Conservation (phyloP, 192 early-diverging fungal species). For the Chytriomyces sp. region DNA sequence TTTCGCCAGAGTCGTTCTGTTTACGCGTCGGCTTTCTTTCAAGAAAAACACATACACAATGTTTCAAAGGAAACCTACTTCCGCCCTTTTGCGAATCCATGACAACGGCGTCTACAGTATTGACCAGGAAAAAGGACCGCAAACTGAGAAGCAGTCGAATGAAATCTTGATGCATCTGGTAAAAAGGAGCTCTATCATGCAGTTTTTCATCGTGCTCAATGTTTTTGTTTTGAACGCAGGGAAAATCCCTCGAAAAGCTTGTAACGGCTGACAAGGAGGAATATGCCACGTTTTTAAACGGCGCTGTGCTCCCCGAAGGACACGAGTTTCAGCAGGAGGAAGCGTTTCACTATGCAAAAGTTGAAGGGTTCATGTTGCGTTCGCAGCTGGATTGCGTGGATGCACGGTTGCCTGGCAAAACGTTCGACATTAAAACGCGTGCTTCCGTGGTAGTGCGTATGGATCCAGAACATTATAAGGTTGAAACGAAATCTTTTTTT, state of each 20-base stretch:
- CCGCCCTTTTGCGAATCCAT: constrained; percentile 71
- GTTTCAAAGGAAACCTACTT: constrained; percentile 68
- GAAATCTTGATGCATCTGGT: constrained; percentile 77
- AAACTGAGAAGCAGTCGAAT: constrained; percentile 51
- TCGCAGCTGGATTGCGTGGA: constrained; percentile 90
- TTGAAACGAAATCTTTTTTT: constrained; percentile 29
- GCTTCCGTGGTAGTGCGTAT: constrained; percentile 82
- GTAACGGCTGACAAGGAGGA: constrained; percentile 71
- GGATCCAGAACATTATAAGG: constrained; percentile 75
- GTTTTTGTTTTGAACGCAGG: constrained; percentile 45
- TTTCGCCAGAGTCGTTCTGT: too few species aligned
- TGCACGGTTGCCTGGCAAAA: constrained; percentile 70
- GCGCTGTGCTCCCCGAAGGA: constrained; percentile 12
- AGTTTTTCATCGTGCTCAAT: not conserved
- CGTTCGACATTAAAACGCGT: constrained; percentile 93
- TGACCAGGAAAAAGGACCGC: constrained; percentile 81
- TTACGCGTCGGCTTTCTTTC: not conserved
- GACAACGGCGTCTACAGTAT: constrained; percentile 76
- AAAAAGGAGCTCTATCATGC: constrained; percentile 9
- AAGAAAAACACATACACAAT: constrained; percentile 67
- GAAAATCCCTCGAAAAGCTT: constrained; percentile 88
- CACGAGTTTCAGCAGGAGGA: constrained; percentile 54
- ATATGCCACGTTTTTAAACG: constrained; percentile 51
- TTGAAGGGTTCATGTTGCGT: constrained; percentile 78
- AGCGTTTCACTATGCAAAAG: constrained; percentile 71